Percentiles rank a stretch among this genome's conserved stretches.
Evolutionary conservation across 108 stramenopile genomes (phyloP).

Genomic region (Nitzschia sp.): DNA sequence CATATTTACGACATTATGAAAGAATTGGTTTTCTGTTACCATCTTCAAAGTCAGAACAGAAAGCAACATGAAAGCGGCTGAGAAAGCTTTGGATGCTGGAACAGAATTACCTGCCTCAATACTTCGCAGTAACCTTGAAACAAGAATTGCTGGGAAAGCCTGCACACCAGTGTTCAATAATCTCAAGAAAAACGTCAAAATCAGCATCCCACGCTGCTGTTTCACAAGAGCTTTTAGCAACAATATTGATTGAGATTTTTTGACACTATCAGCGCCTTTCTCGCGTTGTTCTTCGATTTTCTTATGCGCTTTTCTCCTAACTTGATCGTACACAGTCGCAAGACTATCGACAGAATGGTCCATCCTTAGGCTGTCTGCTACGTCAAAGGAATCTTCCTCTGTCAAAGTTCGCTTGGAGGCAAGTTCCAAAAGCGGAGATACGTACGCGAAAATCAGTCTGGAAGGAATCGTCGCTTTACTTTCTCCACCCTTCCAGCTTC

Average conservation of each 20-base stretch:
- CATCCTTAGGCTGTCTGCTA: constrained; percentile 29
- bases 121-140: constrained; percentile 63
- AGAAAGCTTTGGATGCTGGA: constrained; percentile 41
- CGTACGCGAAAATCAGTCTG: constrained; percentile 58
- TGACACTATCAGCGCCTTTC: constrained; percentile 10
- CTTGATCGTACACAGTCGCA: constrained; percentile 19
- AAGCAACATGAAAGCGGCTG: constrained; percentile 48
- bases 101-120: constrained; percentile 59
- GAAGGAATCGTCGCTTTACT: constrained; percentile 46
- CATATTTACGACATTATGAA: constrained; percentile 72
- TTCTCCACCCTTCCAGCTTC: constrained; percentile 56
- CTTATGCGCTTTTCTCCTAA: constrained; percentile 21
- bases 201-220: constrained; percentile 44
- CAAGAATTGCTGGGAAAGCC: constrained; percentile 70
- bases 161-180: constrained; percentile 69
- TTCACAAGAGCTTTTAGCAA: constrained; percentile 52
- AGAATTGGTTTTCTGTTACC: constrained; percentile 88
- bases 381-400: constrained; percentile 55
- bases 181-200: constrained; percentile 63
- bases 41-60: constrained; percentile 71
- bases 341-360: constrained; percentile 28
- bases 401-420: constrained; percentile 50
- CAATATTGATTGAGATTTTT: constrained; percentile 46
- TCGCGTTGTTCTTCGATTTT: constrained; percentile 12
- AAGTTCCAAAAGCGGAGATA: constrained; percentile 48